A percentile compares a stretch with the other conserved stretches of the same genome.
phyloP scores from a whole-genome alignment of 345 rosid genomes.

The Angophora floribunda region DNA sequence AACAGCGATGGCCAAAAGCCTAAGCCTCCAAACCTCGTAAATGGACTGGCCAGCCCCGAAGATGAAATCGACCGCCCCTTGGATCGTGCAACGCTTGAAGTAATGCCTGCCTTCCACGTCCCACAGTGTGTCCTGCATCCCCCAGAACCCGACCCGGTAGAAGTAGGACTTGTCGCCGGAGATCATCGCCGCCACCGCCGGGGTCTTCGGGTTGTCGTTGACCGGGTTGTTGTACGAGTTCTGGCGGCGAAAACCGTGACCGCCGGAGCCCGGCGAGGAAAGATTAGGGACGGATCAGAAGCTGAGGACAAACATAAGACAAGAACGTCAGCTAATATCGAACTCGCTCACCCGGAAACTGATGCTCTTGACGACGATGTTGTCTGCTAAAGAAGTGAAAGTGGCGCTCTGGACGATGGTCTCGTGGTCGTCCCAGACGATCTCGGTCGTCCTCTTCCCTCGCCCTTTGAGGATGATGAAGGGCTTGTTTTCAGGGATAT shows the following conservation, averaged over 20 bases:
- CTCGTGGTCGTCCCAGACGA: slow-evolving; percentile 61
- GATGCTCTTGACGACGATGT: slow-evolving; percentile 42
- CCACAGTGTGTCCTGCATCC: slow-evolving; percentile 83
- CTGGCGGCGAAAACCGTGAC: slow-evolving; percentile 10
- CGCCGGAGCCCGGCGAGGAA: background rate
- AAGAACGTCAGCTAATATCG: background rate
- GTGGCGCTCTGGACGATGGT: slow-evolving; percentile 44
- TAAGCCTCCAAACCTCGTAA: slow-evolving; percentile 39
- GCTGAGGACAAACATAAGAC: background rate
- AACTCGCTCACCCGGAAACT: slow-evolving; percentile 27
- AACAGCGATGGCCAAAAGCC: background rate
- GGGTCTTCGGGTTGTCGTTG: slow-evolving; percentile 17
- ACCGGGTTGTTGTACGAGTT: slow-evolving; percentile 49
- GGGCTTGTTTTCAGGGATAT: slow-evolving; percentile 56
- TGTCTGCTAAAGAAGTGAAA: slow-evolving; percentile 51
- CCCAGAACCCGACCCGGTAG: slow-evolving; percentile 43
- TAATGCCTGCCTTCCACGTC: slow-evolving; percentile 63
- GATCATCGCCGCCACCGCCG: slow-evolving; percentile 67
- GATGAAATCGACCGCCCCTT: slow-evolving; percentile 84
- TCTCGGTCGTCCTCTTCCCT: slow-evolving; percentile 33
- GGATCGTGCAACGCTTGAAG: slow-evolving; percentile 48
- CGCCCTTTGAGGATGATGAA: slow-evolving; percentile 48
- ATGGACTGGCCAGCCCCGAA: slow-evolving; percentile 72
- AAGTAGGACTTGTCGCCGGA: slow-evolving; percentile 57
- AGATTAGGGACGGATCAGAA: background rate